phyloP scores from a whole-genome alignment of 2,329 filamentous ascomycete species.

The Talaromyces atroroseus region DNA sequence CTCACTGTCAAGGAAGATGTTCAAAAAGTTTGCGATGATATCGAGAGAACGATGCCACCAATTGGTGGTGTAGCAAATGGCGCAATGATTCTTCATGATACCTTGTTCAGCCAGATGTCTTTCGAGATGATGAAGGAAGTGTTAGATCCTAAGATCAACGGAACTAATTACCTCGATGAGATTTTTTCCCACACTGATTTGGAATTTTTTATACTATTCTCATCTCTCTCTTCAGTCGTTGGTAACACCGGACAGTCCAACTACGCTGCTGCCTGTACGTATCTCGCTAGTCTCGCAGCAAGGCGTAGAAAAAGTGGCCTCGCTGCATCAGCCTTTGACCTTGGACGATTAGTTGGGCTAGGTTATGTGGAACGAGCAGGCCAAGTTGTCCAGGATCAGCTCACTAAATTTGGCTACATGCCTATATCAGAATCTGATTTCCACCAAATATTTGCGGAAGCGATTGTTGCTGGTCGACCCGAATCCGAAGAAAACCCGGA shows the following conservation, averaged over 20 bases:
- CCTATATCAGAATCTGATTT: constrained; percentile 47
- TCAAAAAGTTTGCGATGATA: constrained; percentile 17
- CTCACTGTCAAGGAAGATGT: constrained; percentile 28
- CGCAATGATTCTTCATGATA: constrained; percentile 40
- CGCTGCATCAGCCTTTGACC: constrained; percentile 20
- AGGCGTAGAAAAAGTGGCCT: constrained; percentile 11
- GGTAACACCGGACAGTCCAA: not conserved
- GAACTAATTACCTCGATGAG: constrained; percentile 23
- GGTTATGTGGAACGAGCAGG: constrained; percentile 19
- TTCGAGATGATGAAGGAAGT: constrained; percentile 21
- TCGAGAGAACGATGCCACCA: constrained; percentile 22
- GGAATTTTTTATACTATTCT: not conserved
- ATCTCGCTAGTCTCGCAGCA: constrained; percentile 15
- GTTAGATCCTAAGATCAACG: not conserved
- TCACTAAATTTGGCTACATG: not conserved
- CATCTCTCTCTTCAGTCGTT: not conserved
- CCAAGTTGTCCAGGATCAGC: constrained; percentile 1
- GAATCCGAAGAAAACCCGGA: not conserved
- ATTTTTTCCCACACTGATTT: constrained; percentile 12
- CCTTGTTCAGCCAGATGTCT: constrained; percentile 26
- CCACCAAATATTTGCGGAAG: constrained; percentile 50
- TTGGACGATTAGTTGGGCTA: constrained; percentile 24
- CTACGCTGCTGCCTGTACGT: constrained; percentile 15
- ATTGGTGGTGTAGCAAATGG: constrained; percentile 42
- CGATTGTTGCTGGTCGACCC: constrained; percentile 41